Conservation (phyloP, 345 rosid genomes). For the Bruguiera parviflora region DNA sequence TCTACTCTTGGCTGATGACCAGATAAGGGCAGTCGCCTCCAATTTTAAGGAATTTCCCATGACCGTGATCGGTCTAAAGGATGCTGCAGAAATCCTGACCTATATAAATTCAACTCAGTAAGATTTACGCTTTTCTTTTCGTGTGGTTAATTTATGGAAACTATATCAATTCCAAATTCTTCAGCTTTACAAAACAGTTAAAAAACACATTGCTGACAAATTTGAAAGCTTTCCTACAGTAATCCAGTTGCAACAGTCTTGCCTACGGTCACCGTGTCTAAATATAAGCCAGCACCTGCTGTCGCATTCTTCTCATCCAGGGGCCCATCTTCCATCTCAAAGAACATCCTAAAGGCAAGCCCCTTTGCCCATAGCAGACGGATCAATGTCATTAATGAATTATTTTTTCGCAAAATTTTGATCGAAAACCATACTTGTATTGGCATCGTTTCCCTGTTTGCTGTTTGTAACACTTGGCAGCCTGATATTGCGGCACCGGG, state of each 20-base stretch:
- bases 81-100: slow-evolving; percentile 41
- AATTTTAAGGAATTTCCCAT: slow-evolving; percentile 45
- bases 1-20: slow-evolving; percentile 45
- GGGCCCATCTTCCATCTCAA: slow-evolving; percentile 63
- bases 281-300: slow-evolving; percentile 64
- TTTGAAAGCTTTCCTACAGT: slow-evolving; percentile 26
- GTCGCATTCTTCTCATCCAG: slow-evolving; percentile 70
- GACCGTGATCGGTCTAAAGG: slow-evolving; percentile 47
- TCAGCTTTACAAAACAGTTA: neutral
- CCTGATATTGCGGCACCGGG: slow-evolving; percentile 92
- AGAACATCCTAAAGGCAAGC: slow-evolving; percentile 72
- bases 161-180: neutral
- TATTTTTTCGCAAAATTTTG: neutral
- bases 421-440: neutral
- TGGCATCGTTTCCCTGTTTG: slow-evolving; percentile 3
- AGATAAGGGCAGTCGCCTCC: slow-evolving; percentile 39
- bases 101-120: slow-evolving; percentile 76
- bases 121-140: neutral
- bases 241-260: slow-evolving; percentile 70
- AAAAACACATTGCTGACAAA: neutral
- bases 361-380: neutral
- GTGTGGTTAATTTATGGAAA: neutral
- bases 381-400: neutral
- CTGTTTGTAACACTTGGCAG: slow-evolving; percentile 39
- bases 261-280: slow-evolving; percentile 41